phyloP scores from a whole-genome alignment of 768 basidiomycete genomes.

The Lepiota brunneoincarnata region DNA sequence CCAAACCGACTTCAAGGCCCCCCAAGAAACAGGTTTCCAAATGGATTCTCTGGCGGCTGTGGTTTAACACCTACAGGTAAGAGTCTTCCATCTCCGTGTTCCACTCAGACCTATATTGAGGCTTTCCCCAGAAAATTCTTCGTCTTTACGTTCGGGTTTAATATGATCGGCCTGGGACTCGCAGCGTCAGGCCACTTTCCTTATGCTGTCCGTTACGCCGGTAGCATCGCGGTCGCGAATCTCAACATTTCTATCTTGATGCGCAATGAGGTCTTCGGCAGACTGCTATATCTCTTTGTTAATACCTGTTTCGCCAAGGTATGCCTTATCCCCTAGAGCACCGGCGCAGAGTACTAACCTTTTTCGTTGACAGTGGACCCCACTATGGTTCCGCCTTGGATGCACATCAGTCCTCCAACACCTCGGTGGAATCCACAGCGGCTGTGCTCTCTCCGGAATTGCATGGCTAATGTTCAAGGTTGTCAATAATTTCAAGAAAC shows the following conservation, averaged over 20 bases:
- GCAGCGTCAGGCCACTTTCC: constrained; percentile 65
- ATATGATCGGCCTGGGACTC: constrained; percentile 59
- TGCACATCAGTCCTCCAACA: constrained; percentile 79
- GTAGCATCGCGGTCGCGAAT: constrained; percentile 71
- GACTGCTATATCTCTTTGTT: constrained; percentile 59
- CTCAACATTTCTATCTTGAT: constrained; percentile 70
- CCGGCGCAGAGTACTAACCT: neutral
- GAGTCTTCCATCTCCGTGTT: constrained; percentile 7
- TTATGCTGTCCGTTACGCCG: constrained; percentile 57
- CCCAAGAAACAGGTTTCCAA: constrained; percentile 54
- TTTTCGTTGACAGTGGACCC: constrained; percentile 54
- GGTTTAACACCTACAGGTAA: constrained; percentile 74
- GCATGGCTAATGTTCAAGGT: constrained; percentile 69
- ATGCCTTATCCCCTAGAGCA: constrained; percentile 10
- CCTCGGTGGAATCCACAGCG: constrained; percentile 78
- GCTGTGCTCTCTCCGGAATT: constrained; percentile 69
- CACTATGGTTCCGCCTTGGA: constrained; percentile 66
- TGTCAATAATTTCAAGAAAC: constrained; percentile 50
- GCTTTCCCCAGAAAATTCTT: constrained; percentile 59
- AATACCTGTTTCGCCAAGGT: constrained; percentile 75
- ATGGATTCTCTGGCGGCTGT: constrained; percentile 57
- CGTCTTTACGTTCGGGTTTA: constrained; percentile 55
- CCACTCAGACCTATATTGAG: neutral
- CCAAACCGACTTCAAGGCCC: constrained; percentile 38
- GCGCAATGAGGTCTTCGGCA: constrained; percentile 78